Conservation (phyloP, 371 early-diverging fungal genomes). For the Entomophthora muscae region DNA sequence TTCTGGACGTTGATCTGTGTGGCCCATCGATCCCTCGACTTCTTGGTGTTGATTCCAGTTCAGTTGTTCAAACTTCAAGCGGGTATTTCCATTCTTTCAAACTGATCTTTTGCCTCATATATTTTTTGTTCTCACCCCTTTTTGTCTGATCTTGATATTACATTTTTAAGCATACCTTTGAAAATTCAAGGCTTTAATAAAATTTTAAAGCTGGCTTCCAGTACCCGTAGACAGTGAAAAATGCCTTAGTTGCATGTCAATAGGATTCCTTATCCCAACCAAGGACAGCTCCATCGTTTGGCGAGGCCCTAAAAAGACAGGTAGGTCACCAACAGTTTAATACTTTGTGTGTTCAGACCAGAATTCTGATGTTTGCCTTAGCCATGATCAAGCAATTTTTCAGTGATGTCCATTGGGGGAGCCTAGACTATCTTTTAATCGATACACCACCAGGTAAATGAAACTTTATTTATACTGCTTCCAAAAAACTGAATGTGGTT, state of each 20-base stretch:
- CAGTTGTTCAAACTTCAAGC: constrained; percentile 52
- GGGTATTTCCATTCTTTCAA: no score
- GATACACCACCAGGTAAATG: constrained; percentile 82
- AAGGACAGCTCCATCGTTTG: constrained; percentile 83
- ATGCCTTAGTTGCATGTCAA: constrained; percentile 55
- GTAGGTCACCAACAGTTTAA: constrained; percentile 20
- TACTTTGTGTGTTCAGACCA: no score
- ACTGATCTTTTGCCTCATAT: no score
- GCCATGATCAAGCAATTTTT: constrained; percentile 83
- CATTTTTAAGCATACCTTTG: no score
- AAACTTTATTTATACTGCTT: no score
- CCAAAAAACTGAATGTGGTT: no score
- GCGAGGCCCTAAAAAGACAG: constrained; percentile 88
- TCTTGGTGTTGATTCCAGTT: constrained; percentile 57
- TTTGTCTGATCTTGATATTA: no score
- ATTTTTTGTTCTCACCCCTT: no score
- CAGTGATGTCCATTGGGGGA: constrained; percentile 73
- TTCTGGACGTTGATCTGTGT: constrained; percentile 86
- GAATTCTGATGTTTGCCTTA: no score
- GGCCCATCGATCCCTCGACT: constrained; percentile 83
- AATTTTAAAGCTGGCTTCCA: constrained; percentile 89
- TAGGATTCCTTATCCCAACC: constrained; percentile 67
- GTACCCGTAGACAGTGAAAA: constrained; percentile 65
- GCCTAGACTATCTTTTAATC: constrained; percentile 71
- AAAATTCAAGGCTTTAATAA: no score